Evolutionary conservation across 306 rosid genomes (phyloP).

Genomic region (Cicer chorassanicum): DNA sequence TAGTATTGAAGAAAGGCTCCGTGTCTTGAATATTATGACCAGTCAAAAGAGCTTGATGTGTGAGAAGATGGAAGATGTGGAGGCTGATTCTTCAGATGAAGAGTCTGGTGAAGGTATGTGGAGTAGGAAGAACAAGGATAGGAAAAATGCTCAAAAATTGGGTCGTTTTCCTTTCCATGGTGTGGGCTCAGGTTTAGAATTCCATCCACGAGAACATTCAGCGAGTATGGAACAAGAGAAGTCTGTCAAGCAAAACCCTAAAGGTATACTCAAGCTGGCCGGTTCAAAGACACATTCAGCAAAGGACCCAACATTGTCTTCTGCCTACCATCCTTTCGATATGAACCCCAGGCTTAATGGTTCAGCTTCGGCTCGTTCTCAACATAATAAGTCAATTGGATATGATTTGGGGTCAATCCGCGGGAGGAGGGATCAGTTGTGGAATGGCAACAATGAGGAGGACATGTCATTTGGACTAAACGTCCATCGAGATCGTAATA

Average conservation of each 20-base stretch:
- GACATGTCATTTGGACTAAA: slow-evolving; percentile 60
- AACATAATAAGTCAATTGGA: slow-evolving; percentile 52
- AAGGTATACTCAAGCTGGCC: slow-evolving; percentile 77
- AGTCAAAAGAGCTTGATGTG: slow-evolving; percentile 88
- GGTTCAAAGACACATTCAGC: slow-evolving; percentile 59
- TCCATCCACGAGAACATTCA: slow-evolving; percentile 53
- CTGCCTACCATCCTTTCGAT: slow-evolving; percentile 61
- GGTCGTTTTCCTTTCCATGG: slow-evolving; percentile 58
- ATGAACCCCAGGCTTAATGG: slow-evolving; percentile 65
- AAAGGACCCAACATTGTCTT: slow-evolving; percentile 54
- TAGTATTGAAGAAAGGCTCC: slow-evolving; percentile 93
- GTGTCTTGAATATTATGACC: slow-evolving; percentile 78
- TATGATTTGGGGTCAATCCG: slow-evolving; percentile 60
- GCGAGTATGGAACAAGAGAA: slow-evolving; percentile 54
- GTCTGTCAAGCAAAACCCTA: slow-evolving; percentile 71
- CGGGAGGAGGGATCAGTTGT: slow-evolving; percentile 64
- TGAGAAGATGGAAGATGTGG: slow-evolving; percentile 80
- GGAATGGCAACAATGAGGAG: slow-evolving; percentile 59
- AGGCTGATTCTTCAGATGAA: slow-evolving; percentile 72
- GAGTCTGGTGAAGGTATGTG: slow-evolving; percentile 70
- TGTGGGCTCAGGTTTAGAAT: slow-evolving; percentile 55
- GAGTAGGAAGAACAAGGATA: slow-evolving; percentile 65
- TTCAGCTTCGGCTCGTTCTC: slow-evolving; percentile 61
- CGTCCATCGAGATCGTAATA: slow-evolving; percentile 57
- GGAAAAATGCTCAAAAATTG: slow-evolving; percentile 55